Conservation (phyloP, 176 grass and related monocot genomes). For the Avena insularis region DNA sequence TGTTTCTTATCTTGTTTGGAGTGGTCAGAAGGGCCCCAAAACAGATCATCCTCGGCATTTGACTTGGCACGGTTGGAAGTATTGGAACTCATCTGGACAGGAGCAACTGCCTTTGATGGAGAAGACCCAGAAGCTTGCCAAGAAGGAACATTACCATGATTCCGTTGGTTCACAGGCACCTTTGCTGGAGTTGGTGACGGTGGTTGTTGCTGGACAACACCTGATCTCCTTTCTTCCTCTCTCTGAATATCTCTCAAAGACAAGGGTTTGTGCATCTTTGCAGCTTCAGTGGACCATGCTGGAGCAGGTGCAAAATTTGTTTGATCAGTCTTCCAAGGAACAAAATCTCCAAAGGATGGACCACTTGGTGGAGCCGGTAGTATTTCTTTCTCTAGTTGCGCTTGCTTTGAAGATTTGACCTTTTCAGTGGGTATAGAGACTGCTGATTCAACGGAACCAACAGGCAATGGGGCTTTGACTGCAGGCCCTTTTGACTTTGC, state of each 20-base stretch:
- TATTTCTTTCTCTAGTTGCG: constrained; percentile 67
- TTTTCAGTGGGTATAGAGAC: constrained; percentile 57
- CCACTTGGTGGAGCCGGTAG: constrained; percentile 67
- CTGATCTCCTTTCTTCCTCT: constrained; percentile 77
- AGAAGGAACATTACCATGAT: constrained; percentile 63
- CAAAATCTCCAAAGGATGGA: constrained; percentile 92
- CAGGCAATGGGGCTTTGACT: constrained; percentile 58
- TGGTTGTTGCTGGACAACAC: constrained; percentile 56
- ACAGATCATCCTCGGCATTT: constrained; percentile 91
- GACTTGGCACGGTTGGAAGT: constrained; percentile 65
- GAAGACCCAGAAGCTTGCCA: constrained; percentile 80
- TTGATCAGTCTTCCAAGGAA: constrained; percentile 88
- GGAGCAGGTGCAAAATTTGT: constrained; percentile 59
- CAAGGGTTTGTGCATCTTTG: constrained; percentile 66
- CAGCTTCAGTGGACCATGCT: constrained; percentile 86
- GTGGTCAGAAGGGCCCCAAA: constrained; percentile 87
- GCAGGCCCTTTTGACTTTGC: constrained; percentile 70
- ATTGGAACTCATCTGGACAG: constrained; percentile 60
- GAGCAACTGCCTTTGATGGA: constrained; percentile 73
- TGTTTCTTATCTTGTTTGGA: constrained; percentile 84
- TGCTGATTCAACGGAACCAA: constrained; percentile 57
- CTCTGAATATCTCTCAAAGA: constrained; percentile 92
- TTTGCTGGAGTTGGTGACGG: constrained; percentile 52
- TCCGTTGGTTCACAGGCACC: constrained; percentile 52
- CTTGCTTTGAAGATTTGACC: constrained; percentile 53